Percentiles rank a stretch among this genome's conserved stretches.
phyloP scores from a whole-genome alignment of 139 green algal genomes.

The Protoeuglena noctilucae region DNA sequence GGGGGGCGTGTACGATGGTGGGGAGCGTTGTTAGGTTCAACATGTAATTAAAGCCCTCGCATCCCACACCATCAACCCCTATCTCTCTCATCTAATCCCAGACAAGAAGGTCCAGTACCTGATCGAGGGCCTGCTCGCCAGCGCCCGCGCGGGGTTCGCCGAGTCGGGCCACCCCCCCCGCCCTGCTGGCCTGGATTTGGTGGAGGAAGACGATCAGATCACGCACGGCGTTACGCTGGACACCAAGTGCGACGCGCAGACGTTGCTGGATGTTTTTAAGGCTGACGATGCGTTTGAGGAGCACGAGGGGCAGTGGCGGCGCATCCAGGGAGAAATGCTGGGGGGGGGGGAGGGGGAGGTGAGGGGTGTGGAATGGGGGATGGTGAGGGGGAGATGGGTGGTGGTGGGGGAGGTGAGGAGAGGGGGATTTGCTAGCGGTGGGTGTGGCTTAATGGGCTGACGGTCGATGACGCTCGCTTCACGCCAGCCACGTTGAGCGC shows the following conservation, averaged over 20 bases:
- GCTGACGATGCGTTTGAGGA: constrained; percentile 66
- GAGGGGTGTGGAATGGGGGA: background rate
- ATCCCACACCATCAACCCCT: no score
- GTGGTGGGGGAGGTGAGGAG: constrained; percentile 15
- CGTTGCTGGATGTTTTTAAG: constrained; percentile 78
- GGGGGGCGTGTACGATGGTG: no score
- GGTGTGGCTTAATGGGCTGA: no score
- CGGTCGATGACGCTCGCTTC: no score
- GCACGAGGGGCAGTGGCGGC: constrained; percentile 24
- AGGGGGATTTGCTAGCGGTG: no score
- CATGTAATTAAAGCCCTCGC: no score
- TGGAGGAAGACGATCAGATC: constrained; percentile 91
- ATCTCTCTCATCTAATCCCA: no score
- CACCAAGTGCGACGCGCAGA: constrained; percentile 32
- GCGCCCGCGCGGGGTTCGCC: constrained; percentile 72
- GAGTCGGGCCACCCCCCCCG: constrained; percentile 41
- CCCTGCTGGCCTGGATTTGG: constrained; percentile 67
- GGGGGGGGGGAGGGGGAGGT: constrained; percentile 33
- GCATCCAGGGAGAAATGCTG: constrained; percentile 70
- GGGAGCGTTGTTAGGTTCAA: no score
- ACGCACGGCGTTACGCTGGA: constrained; percentile 78
- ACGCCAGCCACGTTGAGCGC: no score
- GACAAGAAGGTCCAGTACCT: constrained; percentile 80
- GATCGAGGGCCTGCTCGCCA: constrained; percentile 81
- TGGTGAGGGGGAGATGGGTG: constrained; percentile 11